Evolutionary conservation across 129 eudicot genomes (phyloP).

Genomic region (Tagetes patula): DNA sequence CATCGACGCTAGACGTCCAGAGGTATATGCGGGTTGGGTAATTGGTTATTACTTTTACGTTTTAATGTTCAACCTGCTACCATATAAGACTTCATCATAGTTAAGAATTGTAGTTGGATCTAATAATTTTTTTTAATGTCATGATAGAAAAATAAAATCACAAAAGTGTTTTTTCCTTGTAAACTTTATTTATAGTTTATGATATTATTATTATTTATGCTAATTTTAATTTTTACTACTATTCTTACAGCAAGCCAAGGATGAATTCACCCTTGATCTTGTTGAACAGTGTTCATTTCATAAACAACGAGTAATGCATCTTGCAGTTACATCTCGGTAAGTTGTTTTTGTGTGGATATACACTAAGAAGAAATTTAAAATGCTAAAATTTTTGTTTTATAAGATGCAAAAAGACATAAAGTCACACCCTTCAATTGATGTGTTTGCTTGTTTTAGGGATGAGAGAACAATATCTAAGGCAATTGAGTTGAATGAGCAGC

Average conservation of each 20-base stretch:
- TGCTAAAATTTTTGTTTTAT: not conserved
- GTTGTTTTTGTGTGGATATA: conserved; percentile 13
- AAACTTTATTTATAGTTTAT: conserved; percentile 8
- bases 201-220: conserved; percentile 3
- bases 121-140: not conserved
- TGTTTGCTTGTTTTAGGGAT: conserved; percentile 49
- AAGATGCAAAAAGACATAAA: not conserved
- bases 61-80: not conserved
- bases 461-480: conserved; percentile 74
- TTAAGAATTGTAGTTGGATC: not conserved
- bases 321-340: conserved; percentile 85
- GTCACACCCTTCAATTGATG: conserved; percentile 18
- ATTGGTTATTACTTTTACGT: not conserved
- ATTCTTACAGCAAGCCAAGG: conserved; percentile 78
- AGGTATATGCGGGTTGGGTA: conserved; percentile 51
- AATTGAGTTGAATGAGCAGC: conserved; percentile 86
- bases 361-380: not conserved
- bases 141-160: not conserved
- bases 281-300: conserved; percentile 99
- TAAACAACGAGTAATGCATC: conserved; percentile 94
- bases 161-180: not conserved
- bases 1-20: conserved; percentile 64
- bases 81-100: conserved; percentile 15
- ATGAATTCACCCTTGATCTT: conserved; percentile 94
- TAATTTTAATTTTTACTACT: conserved; percentile 13